These are phyloP conservation scores for Boehmeria nivea DNA, from an alignment of 306 rosid species.

Conservation along the genomic window DNA sequence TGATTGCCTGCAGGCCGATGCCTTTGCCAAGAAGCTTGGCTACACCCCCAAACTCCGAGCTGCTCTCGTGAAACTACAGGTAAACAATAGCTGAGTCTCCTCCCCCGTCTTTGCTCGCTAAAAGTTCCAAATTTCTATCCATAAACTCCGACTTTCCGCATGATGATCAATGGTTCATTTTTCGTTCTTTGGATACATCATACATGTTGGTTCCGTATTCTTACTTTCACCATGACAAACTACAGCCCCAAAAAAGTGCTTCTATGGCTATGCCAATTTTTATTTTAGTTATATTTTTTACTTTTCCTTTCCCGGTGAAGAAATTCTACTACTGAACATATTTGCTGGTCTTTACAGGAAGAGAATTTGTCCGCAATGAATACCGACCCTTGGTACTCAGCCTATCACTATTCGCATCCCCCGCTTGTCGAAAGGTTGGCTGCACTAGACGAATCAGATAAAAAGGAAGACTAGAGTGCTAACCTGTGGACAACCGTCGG, in stretches of 20 bases:
- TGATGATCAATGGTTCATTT: no score
- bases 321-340: slow-evolving; percentile 9
- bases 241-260: background rate
- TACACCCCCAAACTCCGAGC: slow-evolving; percentile 56
- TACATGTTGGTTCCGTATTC: no score
- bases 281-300: background rate
- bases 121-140: no score
- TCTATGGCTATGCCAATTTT: background rate
- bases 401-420: slow-evolving; percentile 96
- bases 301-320: background rate
- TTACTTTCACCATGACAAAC: background rate
- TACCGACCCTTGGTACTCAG: slow-evolving; percentile 97
- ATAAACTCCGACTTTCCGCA: background rate
- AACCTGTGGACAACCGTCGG: no score
- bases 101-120: background rate
- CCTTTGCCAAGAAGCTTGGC: slow-evolving; percentile 80
- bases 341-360: slow-evolving; percentile 52
- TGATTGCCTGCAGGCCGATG: slow-evolving; percentile 67
- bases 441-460: slow-evolving; percentile 55
- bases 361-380: slow-evolving; percentile 96
- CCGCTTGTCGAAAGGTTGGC: slow-evolving; percentile 92
- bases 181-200: no score
- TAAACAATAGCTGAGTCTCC: slow-evolving; percentile 22
- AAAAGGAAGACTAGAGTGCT: slow-evolving; percentile 68
- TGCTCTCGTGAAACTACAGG: slow-evolving; percentile 84